Evolutionary conservation across 768 basidiomycete genomes (phyloP).

Genomic region (Neoboletus brunneissimus): DNA sequence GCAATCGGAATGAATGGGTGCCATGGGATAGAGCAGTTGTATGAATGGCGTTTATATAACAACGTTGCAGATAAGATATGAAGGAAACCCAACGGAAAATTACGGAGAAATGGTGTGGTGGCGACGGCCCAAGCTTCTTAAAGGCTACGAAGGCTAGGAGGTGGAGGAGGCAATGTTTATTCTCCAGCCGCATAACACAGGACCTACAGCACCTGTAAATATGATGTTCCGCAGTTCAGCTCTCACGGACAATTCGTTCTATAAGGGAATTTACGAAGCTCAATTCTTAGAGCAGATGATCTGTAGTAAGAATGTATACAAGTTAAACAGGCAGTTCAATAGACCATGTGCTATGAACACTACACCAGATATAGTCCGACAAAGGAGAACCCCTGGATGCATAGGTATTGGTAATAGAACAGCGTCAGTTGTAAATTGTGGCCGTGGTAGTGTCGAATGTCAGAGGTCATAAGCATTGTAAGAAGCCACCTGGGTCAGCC

Average conservation of each 20-base stretch:
- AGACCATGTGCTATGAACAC: neutral
- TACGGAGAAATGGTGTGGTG: neutral
- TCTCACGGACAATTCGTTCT: neutral
- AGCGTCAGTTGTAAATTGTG: constrained; percentile 1
- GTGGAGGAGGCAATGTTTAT: neutral
- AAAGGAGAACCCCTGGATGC: neutral
- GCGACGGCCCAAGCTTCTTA: neutral
- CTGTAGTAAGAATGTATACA: neutral
- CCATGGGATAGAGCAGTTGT: constrained; percentile 5
- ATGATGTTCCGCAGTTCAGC: neutral
- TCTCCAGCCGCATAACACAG: constrained; percentile 4
- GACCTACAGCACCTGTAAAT: constrained; percentile 7
- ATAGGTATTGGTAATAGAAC: neutral
- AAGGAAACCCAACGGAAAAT: neutral
- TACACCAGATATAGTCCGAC: constrained; percentile 13
- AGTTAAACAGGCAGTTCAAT: constrained; percentile 1
- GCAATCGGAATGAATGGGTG: neutral
- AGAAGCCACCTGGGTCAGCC: constrained; percentile 47
- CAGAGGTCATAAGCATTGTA: constrained; percentile 44
- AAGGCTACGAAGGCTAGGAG: neutral
- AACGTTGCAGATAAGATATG: constrained; percentile 14
- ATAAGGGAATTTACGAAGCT: neutral
- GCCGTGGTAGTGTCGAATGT: neutral
- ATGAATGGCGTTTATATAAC: neutral
- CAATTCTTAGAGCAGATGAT: neutral